Evolutionary conservation across 1,284 basidiomycete genomes (phyloP).

Genomic region (Sanguinoderma infundibulare): DNA sequence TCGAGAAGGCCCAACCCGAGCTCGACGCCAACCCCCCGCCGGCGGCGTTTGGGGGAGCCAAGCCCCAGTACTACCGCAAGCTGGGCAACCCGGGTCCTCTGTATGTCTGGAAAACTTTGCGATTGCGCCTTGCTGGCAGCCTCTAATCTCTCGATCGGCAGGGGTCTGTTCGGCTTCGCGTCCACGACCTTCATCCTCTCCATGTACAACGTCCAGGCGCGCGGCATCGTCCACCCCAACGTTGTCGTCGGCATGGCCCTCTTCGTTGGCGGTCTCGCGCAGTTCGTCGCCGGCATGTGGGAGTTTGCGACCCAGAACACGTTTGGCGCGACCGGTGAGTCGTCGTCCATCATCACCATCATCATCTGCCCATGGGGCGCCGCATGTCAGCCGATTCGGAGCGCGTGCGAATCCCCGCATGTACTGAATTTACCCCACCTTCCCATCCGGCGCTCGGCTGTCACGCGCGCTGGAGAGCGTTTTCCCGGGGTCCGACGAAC

Average conservation of each 20-base stretch:
- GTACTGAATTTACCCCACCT: not conserved
- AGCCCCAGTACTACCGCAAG: slow-evolving; percentile 23
- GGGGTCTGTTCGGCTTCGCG: slow-evolving; percentile 76
- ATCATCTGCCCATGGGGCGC: not conserved
- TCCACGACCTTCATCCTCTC: slow-evolving; percentile 76
- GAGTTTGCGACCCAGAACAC: slow-evolving; percentile 79
- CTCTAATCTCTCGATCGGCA: slow-evolving; percentile 22
- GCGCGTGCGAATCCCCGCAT: not conserved
- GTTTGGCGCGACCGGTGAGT: slow-evolving; percentile 72
- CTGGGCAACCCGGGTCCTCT: slow-evolving; percentile 37
- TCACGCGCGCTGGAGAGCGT: not conserved
- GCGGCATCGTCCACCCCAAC: slow-evolving; percentile 61
- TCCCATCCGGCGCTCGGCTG: not conserved
- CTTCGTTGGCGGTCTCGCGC: slow-evolving; percentile 83
- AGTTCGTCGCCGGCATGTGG: slow-evolving; percentile 80
- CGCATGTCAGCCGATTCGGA: not conserved
- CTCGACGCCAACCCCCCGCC: slow-evolving; percentile 23
- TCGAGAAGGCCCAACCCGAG: slow-evolving; percentile 30
- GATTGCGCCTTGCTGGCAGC: not conserved
- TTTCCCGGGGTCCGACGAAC: too few species aligned
- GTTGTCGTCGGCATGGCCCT: slow-evolving; percentile 86
- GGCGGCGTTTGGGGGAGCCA: slow-evolving; percentile 9
- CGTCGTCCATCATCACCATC: not conserved
- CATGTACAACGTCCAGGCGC: slow-evolving; percentile 63
- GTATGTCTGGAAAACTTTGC: slow-evolving; percentile 26